Evolutionary conservation across 129 eudicot genomes (phyloP).

Genomic region (Daucus carota): DNA sequence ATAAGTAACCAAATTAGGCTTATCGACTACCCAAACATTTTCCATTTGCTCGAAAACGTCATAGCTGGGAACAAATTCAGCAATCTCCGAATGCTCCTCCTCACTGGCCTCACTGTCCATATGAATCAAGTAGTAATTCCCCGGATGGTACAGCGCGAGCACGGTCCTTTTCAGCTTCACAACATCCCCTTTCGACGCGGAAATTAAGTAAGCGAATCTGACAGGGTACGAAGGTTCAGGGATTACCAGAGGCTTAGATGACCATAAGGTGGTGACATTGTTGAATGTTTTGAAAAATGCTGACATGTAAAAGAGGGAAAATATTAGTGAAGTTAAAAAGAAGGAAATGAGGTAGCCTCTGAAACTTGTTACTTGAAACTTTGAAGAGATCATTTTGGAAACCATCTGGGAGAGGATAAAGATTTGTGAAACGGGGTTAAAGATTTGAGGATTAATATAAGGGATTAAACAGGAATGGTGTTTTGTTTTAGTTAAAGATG

Average conservation of each 20-base stretch:
- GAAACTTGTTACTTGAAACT: conserved; percentile 29
- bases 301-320: conserved; percentile 50
- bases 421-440: too few species aligned
- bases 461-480: not conserved
- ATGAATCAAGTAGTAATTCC: conserved; percentile 61
- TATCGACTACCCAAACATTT: conserved; percentile 83
- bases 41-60: conserved; percentile 41
- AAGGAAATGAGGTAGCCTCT: conserved; percentile 33
- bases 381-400: not conserved
- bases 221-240: conserved; percentile 44
- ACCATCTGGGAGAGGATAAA: not conserved
- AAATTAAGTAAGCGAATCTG: conserved; percentile 83
- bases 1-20: conserved; percentile 70
- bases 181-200: conserved; percentile 74
- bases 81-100: conserved; percentile 51
- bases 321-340: conserved; percentile 37
- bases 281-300: conserved; percentile 24
- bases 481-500: not conserved
- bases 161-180: conserved; percentile 54
- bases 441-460: not conserved
- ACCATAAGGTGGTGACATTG: conserved; percentile 2
- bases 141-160: conserved; percentile 73
- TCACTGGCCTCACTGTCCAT: conserved; percentile 51
- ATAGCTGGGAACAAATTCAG: conserved; percentile 38
- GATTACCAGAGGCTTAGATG: conserved; percentile 20